These are phyloP conservation scores for Lactarius akahatsu DNA, from an alignment of 768 basidiomycete genomes.

Conservation along the genomic window DNA sequence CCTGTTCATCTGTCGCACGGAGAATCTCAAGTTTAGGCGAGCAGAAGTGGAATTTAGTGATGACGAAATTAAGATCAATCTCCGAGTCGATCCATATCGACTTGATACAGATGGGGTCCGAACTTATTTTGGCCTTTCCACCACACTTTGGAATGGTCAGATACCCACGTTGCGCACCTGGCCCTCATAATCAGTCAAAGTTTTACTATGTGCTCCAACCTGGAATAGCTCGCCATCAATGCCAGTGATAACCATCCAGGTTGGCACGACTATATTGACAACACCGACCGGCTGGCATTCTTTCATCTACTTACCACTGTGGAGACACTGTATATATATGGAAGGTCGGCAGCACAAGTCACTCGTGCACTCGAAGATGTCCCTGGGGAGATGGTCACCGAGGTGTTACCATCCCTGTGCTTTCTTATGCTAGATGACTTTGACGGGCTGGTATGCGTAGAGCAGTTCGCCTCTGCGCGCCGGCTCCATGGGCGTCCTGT, in stretches of 20 bases:
- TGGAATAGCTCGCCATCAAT: not conserved
- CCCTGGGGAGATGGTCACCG: not conserved
- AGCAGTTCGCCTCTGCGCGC: not conserved
- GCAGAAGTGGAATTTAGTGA: not conserved
- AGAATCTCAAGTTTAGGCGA: not conserved
- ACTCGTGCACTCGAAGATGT: not conserved
- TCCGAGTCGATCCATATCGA: too few species aligned
- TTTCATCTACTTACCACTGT: not conserved
- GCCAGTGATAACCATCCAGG: not conserved
- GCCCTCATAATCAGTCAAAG: not conserved
- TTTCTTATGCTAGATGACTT: not conserved
- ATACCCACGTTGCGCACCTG: too few species aligned
- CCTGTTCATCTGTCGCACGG: not conserved
- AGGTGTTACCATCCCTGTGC: not conserved
- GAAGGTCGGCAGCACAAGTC: not conserved
- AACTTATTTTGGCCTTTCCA: too few species aligned
- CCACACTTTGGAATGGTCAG: too few species aligned
- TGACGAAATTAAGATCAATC: too few species aligned
- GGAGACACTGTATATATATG: too few species aligned
- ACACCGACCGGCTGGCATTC: not conserved
- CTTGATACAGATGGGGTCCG: too few species aligned
- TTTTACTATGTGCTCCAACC: not conserved
- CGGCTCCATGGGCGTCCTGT: not conserved
- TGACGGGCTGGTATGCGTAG: not conserved
- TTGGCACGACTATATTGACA: not conserved